These are phyloP conservation scores for Trichoderma sp. DNA, from an alignment of 2,329 filamentous ascomycete genomes.

Conservation along the genomic window DNA sequence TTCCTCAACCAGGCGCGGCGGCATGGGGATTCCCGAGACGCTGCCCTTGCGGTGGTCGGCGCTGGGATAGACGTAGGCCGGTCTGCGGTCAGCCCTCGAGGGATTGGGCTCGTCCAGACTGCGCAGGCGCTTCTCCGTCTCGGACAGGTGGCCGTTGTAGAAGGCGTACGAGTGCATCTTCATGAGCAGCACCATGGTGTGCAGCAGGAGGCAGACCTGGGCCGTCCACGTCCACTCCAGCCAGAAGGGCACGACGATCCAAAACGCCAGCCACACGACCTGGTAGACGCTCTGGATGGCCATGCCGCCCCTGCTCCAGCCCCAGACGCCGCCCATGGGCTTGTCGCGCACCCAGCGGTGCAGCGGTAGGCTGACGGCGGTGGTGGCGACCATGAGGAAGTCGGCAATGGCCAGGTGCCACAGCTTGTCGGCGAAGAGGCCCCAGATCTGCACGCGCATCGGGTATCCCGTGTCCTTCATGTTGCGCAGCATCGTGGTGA, in stretches of 20 bases:
- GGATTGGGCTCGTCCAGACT: conserved; percentile 76
- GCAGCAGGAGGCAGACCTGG: conserved; percentile 89
- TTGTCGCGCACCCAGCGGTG: conserved; percentile 62
- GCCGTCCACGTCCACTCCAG: conserved; percentile 95
- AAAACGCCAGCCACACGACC: conserved; percentile 71
- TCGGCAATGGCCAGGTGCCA: conserved; percentile 84
- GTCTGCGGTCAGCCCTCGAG: conserved; percentile 58
- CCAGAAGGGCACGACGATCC: conserved; percentile 81
- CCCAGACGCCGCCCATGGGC: conserved; percentile 51
- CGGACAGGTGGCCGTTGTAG: conserved; percentile 92
- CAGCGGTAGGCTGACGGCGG: conserved; percentile 67
- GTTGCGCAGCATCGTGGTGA: conserved; percentile 89
- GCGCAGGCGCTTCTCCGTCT: conserved; percentile 76
- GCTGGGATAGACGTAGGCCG: conserved; percentile 73
- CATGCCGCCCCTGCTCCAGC: conserved; percentile 77
- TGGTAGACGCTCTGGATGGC: conserved; percentile 81
- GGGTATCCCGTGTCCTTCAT: conserved; percentile 90
- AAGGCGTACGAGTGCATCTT: conserved; percentile 99
- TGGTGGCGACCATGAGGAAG: conserved; percentile 77
- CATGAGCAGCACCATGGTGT: conserved; percentile 90
- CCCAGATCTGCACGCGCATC: conserved; percentile 82
- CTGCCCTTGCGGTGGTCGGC: conserved; percentile 48
- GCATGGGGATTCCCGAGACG: conserved; percentile 35
- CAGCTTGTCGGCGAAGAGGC: conserved; percentile 80
- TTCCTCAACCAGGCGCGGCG: conserved; percentile 6